These are phyloP conservation scores for Lepiota brunneoincarnata DNA, from an alignment of 768 basidiomycete species.

Conservation along the genomic window DNA sequence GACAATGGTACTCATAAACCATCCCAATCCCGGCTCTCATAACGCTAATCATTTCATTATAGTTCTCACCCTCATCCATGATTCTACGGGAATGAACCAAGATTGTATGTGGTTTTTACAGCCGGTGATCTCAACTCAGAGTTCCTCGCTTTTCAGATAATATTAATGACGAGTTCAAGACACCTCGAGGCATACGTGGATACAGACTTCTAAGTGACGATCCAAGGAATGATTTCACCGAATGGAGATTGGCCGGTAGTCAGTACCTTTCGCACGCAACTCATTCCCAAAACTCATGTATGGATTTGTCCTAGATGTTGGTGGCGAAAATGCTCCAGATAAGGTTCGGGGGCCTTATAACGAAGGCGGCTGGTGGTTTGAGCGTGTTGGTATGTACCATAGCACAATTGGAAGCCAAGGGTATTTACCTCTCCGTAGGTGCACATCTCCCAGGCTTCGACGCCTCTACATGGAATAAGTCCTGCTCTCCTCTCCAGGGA, in stretches of 20 bases:
- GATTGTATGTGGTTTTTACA: slow-evolving; percentile 24
- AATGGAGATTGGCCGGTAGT: slow-evolving; percentile 42
- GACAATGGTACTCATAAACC: slow-evolving; percentile 22
- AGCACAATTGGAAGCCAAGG: not conserved
- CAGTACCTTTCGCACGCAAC: slow-evolving; percentile 14
- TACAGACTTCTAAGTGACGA: slow-evolving; percentile 44
- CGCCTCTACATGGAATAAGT: slow-evolving; percentile 48
- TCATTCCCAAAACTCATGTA: not conserved
- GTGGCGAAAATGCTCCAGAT: slow-evolving; percentile 48
- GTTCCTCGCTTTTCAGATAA: slow-evolving; percentile 20
- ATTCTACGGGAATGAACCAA: slow-evolving; percentile 35
- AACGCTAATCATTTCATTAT: slow-evolving; percentile 19
- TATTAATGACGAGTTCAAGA: slow-evolving; percentile 44
- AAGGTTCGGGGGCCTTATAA: slow-evolving; percentile 56
- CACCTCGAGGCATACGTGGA: slow-evolving; percentile 66
- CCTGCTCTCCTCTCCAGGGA: slow-evolving; percentile 44
- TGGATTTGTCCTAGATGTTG: slow-evolving; percentile 24
- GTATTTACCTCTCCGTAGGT: slow-evolving; percentile 24
- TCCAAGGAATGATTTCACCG: slow-evolving; percentile 25
- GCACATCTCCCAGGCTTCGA: slow-evolving; percentile 63
- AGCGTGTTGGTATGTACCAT: slow-evolving; percentile 39
- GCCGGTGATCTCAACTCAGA: not conserved
- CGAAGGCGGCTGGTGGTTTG: slow-evolving; percentile 55
- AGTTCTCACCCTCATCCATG: slow-evolving; percentile 34
- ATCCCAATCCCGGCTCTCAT: not conserved